Conservation (phyloP, 345 rosid species). For the Populus davidiana region DNA sequence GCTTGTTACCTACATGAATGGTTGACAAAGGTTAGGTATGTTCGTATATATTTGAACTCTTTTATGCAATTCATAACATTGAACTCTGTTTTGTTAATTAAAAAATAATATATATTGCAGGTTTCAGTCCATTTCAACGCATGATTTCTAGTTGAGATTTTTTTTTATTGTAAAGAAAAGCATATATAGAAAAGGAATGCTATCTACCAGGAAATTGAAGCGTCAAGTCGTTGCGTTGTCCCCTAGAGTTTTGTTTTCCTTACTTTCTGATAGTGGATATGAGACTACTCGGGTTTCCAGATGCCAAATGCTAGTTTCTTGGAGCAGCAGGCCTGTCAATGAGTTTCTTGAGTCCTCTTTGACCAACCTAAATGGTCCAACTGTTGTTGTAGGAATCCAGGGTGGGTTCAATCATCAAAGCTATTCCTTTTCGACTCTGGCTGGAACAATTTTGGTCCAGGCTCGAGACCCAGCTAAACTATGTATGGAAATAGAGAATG, state of each 20-base stretch:
- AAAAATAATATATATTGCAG: background rate
- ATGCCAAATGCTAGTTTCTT: slow-evolving; percentile 8
- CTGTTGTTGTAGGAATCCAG: background rate
- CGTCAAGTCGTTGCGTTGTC: background rate
- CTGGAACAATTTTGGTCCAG: slow-evolving; percentile 66
- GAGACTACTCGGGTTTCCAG: slow-evolving; percentile 3
- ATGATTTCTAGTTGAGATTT: slow-evolving; percentile 1
- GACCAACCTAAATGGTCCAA: background rate
- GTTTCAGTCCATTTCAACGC: no score
- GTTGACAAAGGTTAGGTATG: background rate
- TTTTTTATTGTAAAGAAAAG: background rate
- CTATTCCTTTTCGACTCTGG: slow-evolving; percentile 38
- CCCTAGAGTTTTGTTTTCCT: slow-evolving; percentile 17
- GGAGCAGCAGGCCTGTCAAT: slow-evolving; percentile 1
- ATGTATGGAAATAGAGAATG: slow-evolving; percentile 53
- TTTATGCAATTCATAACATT: background rate
- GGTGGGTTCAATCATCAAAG: slow-evolving; percentile 16
- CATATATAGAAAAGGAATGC: slow-evolving; percentile 15
- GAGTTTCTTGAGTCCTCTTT: slow-evolving; percentile 8
- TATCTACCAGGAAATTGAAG: slow-evolving; percentile 23
- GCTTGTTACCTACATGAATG: background rate
- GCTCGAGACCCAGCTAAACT: slow-evolving; percentile 77
- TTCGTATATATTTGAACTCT: background rate
- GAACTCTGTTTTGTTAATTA: background rate
- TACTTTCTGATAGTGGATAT: slow-evolving; percentile 5